phyloP scores from a whole-genome alignment of 1,284 basidiomycete species.

The Ustilago xerochloae region DNA sequence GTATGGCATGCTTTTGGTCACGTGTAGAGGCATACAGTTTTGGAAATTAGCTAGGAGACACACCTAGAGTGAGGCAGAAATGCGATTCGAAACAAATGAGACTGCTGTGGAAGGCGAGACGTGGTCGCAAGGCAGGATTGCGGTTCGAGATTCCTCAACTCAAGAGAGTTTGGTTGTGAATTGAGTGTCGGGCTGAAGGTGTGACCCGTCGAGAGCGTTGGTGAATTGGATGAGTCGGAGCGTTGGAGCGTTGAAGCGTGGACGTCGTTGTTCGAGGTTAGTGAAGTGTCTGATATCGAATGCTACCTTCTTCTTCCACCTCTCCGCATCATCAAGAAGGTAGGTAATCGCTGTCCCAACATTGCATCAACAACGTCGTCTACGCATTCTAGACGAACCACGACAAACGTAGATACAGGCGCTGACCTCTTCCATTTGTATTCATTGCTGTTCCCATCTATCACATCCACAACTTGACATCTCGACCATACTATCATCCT shows the following conservation, averaged over 20 bases:
- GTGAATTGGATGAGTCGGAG: neutral
- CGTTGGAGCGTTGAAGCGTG: slow-evolving; percentile 2
- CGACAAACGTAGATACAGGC: slow-evolving; percentile 3
- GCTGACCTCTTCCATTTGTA: slow-evolving; percentile 25
- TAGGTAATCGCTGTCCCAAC: slow-evolving; percentile 37
- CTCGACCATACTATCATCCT: neutral
- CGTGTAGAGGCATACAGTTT: no score
- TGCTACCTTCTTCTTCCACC: slow-evolving; percentile 38
- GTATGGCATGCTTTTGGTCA: no score
- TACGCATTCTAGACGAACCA: neutral
- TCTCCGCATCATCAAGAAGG: slow-evolving; percentile 57
- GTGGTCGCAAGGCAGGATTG: no score
- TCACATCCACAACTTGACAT: neutral
- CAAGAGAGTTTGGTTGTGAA: no score
- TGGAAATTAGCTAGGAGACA: no score
- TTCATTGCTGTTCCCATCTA: slow-evolving; percentile 4
- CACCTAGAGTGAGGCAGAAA: no score
- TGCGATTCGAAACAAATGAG: no score
- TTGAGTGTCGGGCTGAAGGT: no score
- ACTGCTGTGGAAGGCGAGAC: no score
- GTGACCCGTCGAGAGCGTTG: neutral
- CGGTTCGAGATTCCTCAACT: no score
- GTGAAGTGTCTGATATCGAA: slow-evolving; percentile 22
- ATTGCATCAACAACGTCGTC: slow-evolving; percentile 13
- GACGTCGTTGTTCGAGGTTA: slow-evolving; percentile 20